Conservation (phyloP, 129 eudicot genomes). For the Deinandra increscens region DNA sequence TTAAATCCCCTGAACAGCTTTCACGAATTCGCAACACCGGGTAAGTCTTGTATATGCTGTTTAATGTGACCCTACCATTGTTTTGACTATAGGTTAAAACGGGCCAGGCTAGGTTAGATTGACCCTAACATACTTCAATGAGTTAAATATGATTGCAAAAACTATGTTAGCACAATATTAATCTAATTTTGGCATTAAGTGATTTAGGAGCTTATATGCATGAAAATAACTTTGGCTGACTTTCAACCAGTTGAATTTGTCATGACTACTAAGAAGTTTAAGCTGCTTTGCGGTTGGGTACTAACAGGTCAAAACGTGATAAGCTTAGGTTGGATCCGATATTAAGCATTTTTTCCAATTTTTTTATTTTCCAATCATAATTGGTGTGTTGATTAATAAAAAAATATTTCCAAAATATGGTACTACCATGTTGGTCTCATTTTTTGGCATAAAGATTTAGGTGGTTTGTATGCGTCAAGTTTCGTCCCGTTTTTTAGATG, state of each 20-base stretch:
- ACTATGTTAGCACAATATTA: background rate
- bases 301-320: background rate
- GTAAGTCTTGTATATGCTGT: slow-evolving; percentile 38
- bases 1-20: slow-evolving; percentile 88
- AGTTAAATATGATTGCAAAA: background rate
- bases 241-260: background rate
- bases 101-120: background rate
- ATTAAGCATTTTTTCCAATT: background rate
- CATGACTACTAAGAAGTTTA: slow-evolving; percentile 2
- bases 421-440: background rate
- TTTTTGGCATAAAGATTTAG: background rate
- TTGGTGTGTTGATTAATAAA: background rate
- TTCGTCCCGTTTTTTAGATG: background rate
- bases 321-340: background rate
- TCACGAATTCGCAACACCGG: slow-evolving; percentile 97
- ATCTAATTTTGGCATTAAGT: background rate
- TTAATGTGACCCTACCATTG: background rate
- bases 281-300: background rate
- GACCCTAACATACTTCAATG: background rate
- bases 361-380: background rate
- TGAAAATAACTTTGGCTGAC: background rate
- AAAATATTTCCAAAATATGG: background rate
- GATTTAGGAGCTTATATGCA: background rate
- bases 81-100: background rate
- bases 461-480: background rate